Conservation (phyloP, 2,329 filamentous ascomycete species). For the Exophiala calicioides region DNA sequence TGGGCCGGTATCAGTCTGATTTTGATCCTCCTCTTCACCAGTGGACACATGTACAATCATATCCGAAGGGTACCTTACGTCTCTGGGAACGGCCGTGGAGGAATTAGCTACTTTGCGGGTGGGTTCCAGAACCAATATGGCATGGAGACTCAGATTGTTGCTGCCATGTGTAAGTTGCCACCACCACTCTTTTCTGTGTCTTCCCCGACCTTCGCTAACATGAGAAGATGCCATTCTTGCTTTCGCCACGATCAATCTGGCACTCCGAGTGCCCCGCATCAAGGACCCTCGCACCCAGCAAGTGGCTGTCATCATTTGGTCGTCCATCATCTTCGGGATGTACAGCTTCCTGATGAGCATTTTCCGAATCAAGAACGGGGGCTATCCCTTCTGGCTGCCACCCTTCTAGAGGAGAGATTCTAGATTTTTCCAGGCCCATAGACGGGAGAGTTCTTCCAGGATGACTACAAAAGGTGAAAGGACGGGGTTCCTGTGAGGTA, state of each 20-base stretch:
- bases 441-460: too few relatives aligned
- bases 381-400: slow-evolving; percentile 91
- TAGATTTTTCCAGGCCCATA: background rate
- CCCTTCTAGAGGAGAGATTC: too few relatives aligned
- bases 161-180: slow-evolving; percentile 79
- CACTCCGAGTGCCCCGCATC: slow-evolving; percentile 89
- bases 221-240: slow-evolving; percentile 71
- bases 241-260: slow-evolving; percentile 87
- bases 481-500: too few relatives aligned
- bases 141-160: slow-evolving; percentile 92
- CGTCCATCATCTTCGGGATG: slow-evolving; percentile 71
- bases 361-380: slow-evolving; percentile 91
- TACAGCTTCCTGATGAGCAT: slow-evolving; percentile 94
- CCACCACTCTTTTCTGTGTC: slow-evolving; percentile 10
- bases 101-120: slow-evolving; percentile 83
- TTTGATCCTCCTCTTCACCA: slow-evolving; percentile 86
- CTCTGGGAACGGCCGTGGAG: slow-evolving; percentile 77
- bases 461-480: too few relatives aligned
- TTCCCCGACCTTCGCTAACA: slow-evolving; percentile 15
- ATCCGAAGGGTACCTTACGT: slow-evolving; percentile 96
- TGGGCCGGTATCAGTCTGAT: slow-evolving; percentile 92
- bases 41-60: slow-evolving; percentile 99
- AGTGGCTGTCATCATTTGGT: slow-evolving; percentile 78
- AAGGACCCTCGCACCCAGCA: slow-evolving; percentile 75
- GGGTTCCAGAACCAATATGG: slow-evolving; percentile 95